phyloP scores from a whole-genome alignment of 2,329 filamentous ascomycete species.

The Botrytis elliptica region DNA sequence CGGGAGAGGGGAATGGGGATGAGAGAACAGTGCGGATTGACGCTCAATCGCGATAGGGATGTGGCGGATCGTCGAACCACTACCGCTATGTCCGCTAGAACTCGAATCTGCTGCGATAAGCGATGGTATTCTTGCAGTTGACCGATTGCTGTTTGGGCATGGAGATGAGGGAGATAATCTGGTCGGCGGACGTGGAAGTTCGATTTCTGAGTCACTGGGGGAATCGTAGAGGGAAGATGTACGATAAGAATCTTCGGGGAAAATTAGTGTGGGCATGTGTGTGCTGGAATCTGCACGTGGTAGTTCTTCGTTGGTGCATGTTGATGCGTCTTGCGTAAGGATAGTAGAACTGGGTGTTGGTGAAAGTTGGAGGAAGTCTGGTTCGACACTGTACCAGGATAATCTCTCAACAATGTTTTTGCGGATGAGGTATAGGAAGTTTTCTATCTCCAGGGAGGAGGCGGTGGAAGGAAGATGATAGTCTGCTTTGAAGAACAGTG shows the following conservation, averaged over 20 bases:
- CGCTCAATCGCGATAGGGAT: not conserved
- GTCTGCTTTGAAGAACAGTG: slow-evolving; percentile 51
- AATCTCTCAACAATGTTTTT: slow-evolving; percentile 49
- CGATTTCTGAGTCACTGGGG: not conserved
- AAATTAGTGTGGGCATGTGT: not conserved
- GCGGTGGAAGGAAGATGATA: slow-evolving; percentile 57
- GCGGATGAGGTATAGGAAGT: slow-evolving; percentile 54
- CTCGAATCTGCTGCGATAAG: not conserved
- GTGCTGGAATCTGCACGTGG: not conserved
- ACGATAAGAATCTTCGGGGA: slow-evolving; percentile 16
- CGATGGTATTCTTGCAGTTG: not conserved
- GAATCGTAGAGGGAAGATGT: not conserved
- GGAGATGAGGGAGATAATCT: not conserved
- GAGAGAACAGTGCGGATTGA: not conserved
- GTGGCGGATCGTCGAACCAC: not conserved
- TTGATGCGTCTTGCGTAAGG: slow-evolving; percentile 12
- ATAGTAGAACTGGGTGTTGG: not conserved
- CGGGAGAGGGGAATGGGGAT: not conserved
- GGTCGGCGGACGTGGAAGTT: not conserved
- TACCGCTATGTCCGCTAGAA: not conserved
- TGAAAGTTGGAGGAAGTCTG: slow-evolving; percentile 25
- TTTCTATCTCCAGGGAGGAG: slow-evolving; percentile 52
- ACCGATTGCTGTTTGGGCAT: not conserved
- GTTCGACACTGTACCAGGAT: slow-evolving; percentile 48
- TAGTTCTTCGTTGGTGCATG: not conserved